Evolutionary conservation across 805 yeast species (phyloP), one percentile per base, ranked within the genome.

Genomic region (Hanseniaspora lachancei): DNA sequence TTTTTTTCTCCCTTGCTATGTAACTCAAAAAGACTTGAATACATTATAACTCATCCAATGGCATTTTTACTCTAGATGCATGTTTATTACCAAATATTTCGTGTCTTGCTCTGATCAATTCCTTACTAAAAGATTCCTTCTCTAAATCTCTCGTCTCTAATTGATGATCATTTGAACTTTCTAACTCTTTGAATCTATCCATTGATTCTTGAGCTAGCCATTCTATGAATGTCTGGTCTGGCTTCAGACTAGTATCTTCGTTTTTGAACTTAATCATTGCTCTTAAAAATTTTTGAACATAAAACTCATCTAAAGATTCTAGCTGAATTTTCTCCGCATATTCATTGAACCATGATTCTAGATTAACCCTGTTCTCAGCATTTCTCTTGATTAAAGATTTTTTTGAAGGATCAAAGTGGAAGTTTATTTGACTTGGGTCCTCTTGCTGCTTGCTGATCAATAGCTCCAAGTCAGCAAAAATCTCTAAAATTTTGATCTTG

Each of bases 61-160:
- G 67, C 7, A 77, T 80, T 64, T 83, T 84, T 15, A 65, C 60
- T 58, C 93, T 74, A 57, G 76, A 67, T 0, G 84, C 95, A 63
- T 77, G 72, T 20, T 85, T 86, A 62, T 87, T 87, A 1, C 95
- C 96, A 69, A 87, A 87, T 0, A 82, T 78, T 23, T 69, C 64
- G 64, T 86, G 91, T 62, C 95, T 76, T 16, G 74, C 71, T 32
- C 70, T 68, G 10, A 70, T 60, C 23, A 80, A 68, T 34, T 70
- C 73, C 32, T 66, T 60, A 56, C 76, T 76, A 60, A 68, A 69
- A 12, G 59, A 61, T 35, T 67, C 67, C 58, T 63, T 66, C 35
- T 65, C 73, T 39, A 61, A 39, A 34, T 68, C 73, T 40, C 70
- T 66, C 20, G 62, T 65, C 10, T 57, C 51, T 5, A 60, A 57